These are phyloP conservation scores for Cokeromyces recurvatus DNA, from an alignment of 371 early-diverging fungal genomes.

Conservation along the genomic window DNA sequence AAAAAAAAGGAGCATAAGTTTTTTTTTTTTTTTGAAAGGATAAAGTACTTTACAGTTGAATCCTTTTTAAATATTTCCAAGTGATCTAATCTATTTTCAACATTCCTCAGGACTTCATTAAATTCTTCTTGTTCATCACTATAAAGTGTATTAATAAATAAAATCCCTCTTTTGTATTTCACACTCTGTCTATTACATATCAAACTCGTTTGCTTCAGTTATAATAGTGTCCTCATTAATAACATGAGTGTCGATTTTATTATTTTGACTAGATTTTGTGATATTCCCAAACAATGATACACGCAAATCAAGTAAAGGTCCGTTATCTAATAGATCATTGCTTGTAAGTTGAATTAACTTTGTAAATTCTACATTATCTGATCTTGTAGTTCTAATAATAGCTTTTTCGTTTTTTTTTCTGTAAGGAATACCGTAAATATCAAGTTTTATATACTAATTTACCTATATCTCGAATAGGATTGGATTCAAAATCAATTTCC, in stretches of 20 bases:
- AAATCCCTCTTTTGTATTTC: too few relatives aligned
- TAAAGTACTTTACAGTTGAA: background rate
- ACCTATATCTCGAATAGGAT: slow-evolving; percentile 7
- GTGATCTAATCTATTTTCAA: slow-evolving; percentile 2
- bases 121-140: slow-evolving; percentile 1
- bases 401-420: too few relatives aligned
- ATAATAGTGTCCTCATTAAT: too few relatives aligned
- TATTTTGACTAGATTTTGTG: too few relatives aligned
- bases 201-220: slow-evolving; percentile 5
- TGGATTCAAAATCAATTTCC: background rate
- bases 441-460: too few relatives aligned
- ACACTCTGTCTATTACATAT: slow-evolving; percentile 5
- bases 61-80: slow-evolving; percentile 3
- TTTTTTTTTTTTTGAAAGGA: background rate
- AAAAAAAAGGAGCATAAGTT: too few relatives aligned
- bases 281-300: slow-evolving; percentile 34
- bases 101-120: background rate
- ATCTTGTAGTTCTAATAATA: background rate
- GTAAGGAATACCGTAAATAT: too few relatives aligned
- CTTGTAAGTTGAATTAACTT: slow-evolving; percentile 10
- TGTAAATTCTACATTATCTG: slow-evolving; percentile 16
- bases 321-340: slow-evolving; percentile 5
- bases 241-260: too few relatives aligned
- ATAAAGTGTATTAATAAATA: background rate
- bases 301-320: slow-evolving; percentile 30